These are phyloP conservation scores for Musa beccarii DNA, from an alignment of 176 grass and related monocot species.

Conservation along the genomic window DNA sequence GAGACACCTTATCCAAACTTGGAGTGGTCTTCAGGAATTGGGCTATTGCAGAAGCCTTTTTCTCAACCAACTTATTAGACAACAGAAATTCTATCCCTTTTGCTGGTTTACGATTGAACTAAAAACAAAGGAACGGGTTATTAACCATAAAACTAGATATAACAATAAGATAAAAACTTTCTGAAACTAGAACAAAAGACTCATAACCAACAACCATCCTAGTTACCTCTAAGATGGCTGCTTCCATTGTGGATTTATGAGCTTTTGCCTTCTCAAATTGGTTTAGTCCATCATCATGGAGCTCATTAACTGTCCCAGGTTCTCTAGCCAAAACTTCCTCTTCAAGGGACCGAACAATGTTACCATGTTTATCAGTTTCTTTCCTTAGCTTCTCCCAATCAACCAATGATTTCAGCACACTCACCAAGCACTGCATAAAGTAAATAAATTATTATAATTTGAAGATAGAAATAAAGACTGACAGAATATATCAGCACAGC, in stretches of 20 bases:
- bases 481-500: not conserved
- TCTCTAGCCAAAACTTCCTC: constrained; percentile 41
- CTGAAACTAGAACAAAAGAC: constrained; percentile 11
- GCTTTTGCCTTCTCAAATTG: constrained; percentile 97
- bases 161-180: constrained; percentile 10
- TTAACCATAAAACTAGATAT: not conserved
- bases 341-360: constrained; percentile 33
- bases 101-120: constrained; percentile 90
- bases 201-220: constrained; percentile 9
- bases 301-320: constrained; percentile 42
- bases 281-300: constrained; percentile 61
- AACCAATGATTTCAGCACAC: constrained; percentile 88
- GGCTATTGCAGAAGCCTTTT: constrained; percentile 51
- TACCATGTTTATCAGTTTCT: constrained; percentile 43
- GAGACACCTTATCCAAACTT: constrained; percentile 76
- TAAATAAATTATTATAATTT: not conserved
- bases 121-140: constrained; percentile 16
- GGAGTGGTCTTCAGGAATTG: constrained; percentile 82
- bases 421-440: constrained; percentile 64
- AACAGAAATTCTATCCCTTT: constrained; percentile 85
- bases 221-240: constrained; percentile 75
- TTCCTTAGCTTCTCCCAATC: constrained; percentile 81
- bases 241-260: constrained; percentile 91
- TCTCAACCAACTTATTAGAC: constrained; percentile 80
- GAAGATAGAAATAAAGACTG: constrained; percentile 5